phyloP scores from a whole-genome alignment of 2,329 filamentous ascomycete genomes.

The Ceratocystis cacaofunesta region DNA sequence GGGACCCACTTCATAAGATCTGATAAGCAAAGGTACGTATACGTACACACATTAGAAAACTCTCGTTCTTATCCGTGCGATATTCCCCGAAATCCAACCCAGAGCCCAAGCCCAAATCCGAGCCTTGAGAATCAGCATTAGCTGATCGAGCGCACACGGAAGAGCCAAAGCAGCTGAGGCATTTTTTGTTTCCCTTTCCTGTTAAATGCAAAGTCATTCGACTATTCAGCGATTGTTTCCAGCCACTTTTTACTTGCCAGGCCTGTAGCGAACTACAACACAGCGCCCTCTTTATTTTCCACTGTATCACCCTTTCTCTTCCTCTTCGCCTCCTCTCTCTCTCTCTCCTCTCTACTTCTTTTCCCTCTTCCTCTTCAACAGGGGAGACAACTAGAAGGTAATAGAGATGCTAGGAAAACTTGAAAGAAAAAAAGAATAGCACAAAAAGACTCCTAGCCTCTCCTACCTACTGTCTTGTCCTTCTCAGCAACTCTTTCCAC shows the following conservation, averaged over 20 bases:
- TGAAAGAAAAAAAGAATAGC: background rate
- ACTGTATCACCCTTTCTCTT: background rate
- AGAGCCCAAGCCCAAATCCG: too few relatives aligned
- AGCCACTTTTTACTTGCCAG: too few relatives aligned
- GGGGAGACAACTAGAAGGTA: background rate
- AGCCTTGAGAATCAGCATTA: too few relatives aligned
- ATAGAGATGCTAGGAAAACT: background rate
- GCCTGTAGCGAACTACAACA: too few relatives aligned
- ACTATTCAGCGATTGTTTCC: too few relatives aligned
- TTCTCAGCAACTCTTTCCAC: too few relatives aligned
- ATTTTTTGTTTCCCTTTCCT: background rate
- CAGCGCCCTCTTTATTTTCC: background rate
- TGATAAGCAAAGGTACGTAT: constrained; percentile 5
- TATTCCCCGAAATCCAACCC: background rate
- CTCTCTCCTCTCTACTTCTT: background rate
- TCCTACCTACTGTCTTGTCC: background rate
- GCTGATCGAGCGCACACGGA: too few relatives aligned
- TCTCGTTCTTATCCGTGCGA: background rate
- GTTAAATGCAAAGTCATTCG: background rate
- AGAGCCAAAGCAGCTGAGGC: background rate
- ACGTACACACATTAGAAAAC: background rate
- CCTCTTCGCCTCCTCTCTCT: background rate
- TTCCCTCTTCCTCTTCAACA: background rate
- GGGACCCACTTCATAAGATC: constrained; percentile 5
- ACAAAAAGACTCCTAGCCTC: background rate